Base-by-base conservation (phyloP, 306 rosid species). In the Cucurbita ficifolia region DNA sequence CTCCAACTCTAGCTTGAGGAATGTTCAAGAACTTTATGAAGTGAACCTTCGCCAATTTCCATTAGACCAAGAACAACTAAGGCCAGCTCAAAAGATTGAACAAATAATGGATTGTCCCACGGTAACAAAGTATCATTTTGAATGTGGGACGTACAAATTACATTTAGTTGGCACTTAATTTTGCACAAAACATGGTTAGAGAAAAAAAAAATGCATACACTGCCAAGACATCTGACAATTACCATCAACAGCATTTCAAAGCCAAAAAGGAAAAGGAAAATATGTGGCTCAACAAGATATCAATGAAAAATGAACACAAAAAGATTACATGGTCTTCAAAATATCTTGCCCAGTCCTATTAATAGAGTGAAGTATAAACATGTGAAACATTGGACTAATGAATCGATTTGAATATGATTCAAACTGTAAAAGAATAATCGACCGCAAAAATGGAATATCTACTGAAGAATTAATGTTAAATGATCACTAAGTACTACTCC, bases 311-410 rank as follows among this genome's bases (percentile, higher is more conserved):
- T 72, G 48, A 52, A 79, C 52, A 12, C 12, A 70, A 55, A 76
- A 73, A 80, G 70, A 54, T 22, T 12, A 22, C 39, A 85, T 72
- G 86, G 73, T 80, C 79, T 75, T 75, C 87, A 80, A 87, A 85
- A 75, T 86, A 82, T 24, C 84, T 80, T 75, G 62, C 74, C 98
- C 96, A 93, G 39, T 50, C 96, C 98, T 93, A 63, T 67, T 52
- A 7, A 73, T 51, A 75, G 39, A 51, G 76, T 50, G 24, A 56
- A 43, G 38, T 16, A 40, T 19, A 10, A 69, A 53, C 59, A 17
- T 29, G 48, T 7, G 64, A 68, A 50, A 70, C 29, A 49, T 49
- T 70, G 7, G 8, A 50, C 43, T 29, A 21, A 49, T 36, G 33
- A 17, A 9, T 29, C 45, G 29, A 22, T 46, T 48, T 51, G 10